A percentile compares a stretch with the other conserved stretches of the same genome.
phyloP scores from a whole-genome alignment of 306 rosid genomes.

The Begonia loranthoides region DNA sequence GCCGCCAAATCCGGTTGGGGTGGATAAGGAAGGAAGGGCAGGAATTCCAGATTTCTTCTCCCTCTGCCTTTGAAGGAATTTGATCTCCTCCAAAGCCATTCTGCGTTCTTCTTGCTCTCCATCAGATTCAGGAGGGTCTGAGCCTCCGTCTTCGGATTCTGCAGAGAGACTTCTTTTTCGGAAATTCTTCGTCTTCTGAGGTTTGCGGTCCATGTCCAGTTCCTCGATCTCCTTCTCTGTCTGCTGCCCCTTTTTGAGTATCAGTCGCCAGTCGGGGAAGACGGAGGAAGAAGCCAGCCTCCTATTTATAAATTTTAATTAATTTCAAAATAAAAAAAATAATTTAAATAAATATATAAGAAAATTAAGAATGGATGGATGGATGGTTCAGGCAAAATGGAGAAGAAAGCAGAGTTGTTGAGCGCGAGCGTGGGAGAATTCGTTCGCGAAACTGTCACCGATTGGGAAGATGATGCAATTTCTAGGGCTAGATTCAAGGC shows the following conservation, averaged over 20 bases:
- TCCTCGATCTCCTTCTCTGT: not conserved
- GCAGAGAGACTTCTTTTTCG: slow-evolving; percentile 8
- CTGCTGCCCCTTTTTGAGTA: not conserved
- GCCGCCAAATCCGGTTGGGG: slow-evolving; percentile 1
- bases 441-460: slow-evolving; percentile 35
- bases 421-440: slow-evolving; percentile 27
- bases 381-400: slow-evolving; percentile 18
- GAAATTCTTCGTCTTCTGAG: slow-evolving; percentile 12
- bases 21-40: slow-evolving; percentile 24
- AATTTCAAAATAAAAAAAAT: no score
- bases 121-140: not conserved
- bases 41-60: slow-evolving; percentile 77
- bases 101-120: slow-evolving; percentile 24
- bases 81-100: slow-evolving; percentile 85
- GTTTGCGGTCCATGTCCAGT: slow-evolving; percentile 4
- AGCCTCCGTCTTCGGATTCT: not conserved
- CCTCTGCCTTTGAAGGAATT: slow-evolving; percentile 83
- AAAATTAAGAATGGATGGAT: no score
- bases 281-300: no score
- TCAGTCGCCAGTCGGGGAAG: not conserved
- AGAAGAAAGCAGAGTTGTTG: slow-evolving; percentile 9
- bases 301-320: no score
- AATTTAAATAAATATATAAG: no score
- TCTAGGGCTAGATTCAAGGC: slow-evolving; percentile 67
- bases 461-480: slow-evolving; percentile 63